Evolutionary conservation across 352 stramenopile species (phyloP).

Genomic region (Globisporangium polare): DNA sequence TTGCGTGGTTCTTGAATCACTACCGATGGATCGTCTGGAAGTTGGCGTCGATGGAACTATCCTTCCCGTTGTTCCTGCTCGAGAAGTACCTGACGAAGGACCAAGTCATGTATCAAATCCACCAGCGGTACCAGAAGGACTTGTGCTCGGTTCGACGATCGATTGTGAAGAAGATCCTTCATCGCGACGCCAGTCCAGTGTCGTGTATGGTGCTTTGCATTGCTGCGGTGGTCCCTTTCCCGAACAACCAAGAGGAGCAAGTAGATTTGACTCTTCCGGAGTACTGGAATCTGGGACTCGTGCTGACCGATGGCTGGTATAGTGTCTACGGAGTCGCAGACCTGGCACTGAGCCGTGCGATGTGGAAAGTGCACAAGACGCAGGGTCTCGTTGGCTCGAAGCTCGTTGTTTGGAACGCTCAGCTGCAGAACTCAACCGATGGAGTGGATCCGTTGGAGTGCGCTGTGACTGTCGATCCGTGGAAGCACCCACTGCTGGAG

Average conservation of each 20-base stretch:
- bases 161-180: conserved; percentile 63
- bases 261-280: conserved; percentile 39
- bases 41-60: conserved; percentile 48
- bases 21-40: conserved; percentile 77
- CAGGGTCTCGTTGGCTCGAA: conserved; percentile 52
- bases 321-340: conserved; percentile 58
- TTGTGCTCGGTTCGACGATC: conserved; percentile 46
- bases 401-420: conserved; percentile 63
- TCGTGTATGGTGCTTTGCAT: conserved; percentile 67
- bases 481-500: conserved; percentile 45
- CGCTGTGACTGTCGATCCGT: conserved; percentile 34
- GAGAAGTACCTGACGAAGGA: conserved; percentile 54
- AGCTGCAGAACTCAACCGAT: conserved; percentile 55
- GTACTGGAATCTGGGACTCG: conserved; percentile 52
- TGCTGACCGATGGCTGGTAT: conserved; percentile 78
- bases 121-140: conserved; percentile 47
- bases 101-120: conserved; percentile 57
- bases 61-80: conserved; percentile 43
- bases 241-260: conserved; percentile 18
- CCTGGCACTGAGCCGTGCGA: conserved; percentile 23
- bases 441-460: conserved; percentile 68
- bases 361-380: conserved; percentile 45
- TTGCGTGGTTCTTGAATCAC: conserved; percentile 68
- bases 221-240: conserved; percentile 45
- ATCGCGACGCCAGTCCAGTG: conserved; percentile 59